Conservation (phyloP, 805 yeast species). For the Candida silvatica region DNA sequence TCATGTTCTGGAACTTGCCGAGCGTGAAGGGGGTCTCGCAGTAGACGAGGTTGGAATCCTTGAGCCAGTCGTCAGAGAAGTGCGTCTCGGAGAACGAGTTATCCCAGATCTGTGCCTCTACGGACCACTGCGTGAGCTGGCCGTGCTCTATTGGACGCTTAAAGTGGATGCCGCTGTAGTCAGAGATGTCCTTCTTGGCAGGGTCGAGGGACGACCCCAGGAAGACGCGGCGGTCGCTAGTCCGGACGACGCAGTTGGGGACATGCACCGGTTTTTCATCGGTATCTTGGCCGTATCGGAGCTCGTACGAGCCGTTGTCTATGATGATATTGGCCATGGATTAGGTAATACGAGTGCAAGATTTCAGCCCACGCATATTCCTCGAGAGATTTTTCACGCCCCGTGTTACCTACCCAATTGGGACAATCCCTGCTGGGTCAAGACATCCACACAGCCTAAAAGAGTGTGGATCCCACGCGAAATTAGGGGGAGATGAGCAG, state of each 20-base stretch:
- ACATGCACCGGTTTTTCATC: constrained; percentile 40
- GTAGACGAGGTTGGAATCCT: constrained; percentile 52
- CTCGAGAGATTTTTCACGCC: no score
- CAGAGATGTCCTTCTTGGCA: constrained; percentile 32
- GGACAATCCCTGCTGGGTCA: no score
- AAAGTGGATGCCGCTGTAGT: constrained; percentile 64
- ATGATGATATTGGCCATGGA: constrained; percentile 44
- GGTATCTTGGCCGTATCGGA: constrained; percentile 53
- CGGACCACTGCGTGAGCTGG: constrained; percentile 84
- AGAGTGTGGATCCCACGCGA: no score
- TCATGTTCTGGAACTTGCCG: constrained; percentile 72
- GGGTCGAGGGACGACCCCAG: constrained; percentile 56
- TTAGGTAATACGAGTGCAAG: no score
- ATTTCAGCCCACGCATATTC: no score
- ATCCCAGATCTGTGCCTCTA: constrained; percentile 89
- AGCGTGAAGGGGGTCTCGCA: constrained; percentile 79
- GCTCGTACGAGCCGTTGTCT: constrained; percentile 84
- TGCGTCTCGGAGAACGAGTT: constrained; percentile 39
- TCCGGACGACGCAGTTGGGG: constrained; percentile 63
- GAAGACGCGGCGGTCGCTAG: constrained; percentile 66
- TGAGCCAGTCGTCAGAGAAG: constrained; percentile 29
- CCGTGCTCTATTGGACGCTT: constrained; percentile 86
- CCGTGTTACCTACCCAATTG: no score
- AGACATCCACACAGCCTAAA: no score
- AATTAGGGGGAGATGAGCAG: no score